Evolutionary conservation across 768 basidiomycete species (phyloP), one percentile per base, ranked within the genome.

Genomic region (Dioszegia crocea): DNA sequence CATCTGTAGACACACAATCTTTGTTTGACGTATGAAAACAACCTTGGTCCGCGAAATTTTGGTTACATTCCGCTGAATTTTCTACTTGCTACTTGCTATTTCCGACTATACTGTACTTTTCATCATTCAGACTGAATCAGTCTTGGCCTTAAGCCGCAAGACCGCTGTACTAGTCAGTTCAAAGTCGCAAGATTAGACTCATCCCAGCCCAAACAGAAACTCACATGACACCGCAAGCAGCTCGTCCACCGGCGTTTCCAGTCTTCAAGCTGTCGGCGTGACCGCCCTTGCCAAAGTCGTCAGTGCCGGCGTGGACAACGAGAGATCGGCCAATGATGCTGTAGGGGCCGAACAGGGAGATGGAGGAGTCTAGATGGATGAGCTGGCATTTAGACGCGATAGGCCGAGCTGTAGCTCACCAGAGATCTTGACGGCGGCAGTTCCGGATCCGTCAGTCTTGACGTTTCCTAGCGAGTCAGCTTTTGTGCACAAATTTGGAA

Each of bases 211-310:
- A 23, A 4, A 21, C 29, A 6, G 17, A 16, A 36, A 76, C 73
- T 83, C 87, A 88, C 64, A 90, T 87, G 50, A 90, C 83, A 65
- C 88, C 89, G 69, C 89, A 91, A 12, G 89, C 88, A n/a, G 83
- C 82, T 57, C 88, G 81, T 29, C 80, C 84, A 68, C 73, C 73
- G 43, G 89, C 86, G 69, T 90, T 88, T 9, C 89, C 89, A 2
- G 88, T 90, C 73, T 83, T 88, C 56, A 85, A 78, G 21, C 86
- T 87, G 63, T 88, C 88, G 27, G 82, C 79, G 66, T 86, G 81
- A 40, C 78, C 80, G 16, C 88, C 87, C 60, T 77, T 79, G n/a
- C 88, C 89, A 49, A 90, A 81, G 68, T 91, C 89, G 70, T 91
- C 89, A 17, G 83, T 82, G 3, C 88, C 87, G 40, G 82, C 82